phyloP scores from a whole-genome alignment of 2,329 filamentous ascomycete genomes.

The Blastomyces gilchristii region DNA sequence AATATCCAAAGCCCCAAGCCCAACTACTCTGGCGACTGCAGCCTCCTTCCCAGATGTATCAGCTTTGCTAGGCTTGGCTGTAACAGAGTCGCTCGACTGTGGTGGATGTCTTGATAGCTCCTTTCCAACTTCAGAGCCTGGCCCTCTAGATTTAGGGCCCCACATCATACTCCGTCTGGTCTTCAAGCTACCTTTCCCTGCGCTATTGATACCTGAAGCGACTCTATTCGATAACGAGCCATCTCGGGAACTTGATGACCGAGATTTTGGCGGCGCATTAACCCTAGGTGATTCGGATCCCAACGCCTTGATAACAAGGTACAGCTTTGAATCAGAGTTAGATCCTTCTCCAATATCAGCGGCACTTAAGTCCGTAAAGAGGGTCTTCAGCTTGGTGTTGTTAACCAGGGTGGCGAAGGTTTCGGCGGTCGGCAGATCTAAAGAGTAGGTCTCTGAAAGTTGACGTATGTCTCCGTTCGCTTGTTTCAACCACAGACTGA shows the following conservation, averaged over 20 bases:
- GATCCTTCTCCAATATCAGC: constrained; percentile 58
- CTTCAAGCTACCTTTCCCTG: constrained; percentile 29
- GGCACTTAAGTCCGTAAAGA: constrained; percentile 78
- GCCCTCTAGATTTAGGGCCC: constrained; percentile 27
- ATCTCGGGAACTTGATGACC: constrained; percentile 28
- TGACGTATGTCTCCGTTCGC: constrained; percentile 53
- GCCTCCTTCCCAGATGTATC: constrained; percentile 26
- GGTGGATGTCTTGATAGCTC: constrained; percentile 21
- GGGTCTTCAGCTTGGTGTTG: constrained; percentile 62
- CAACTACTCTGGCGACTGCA: constrained; percentile 56
- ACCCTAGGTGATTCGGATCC: constrained; percentile 42
- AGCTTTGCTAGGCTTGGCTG: constrained; percentile 22
- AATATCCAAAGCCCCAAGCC: constrained; percentile 66
- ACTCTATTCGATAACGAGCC: constrained; percentile 22
- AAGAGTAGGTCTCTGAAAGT: constrained; percentile 72
- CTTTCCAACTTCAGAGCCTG: constrained; percentile 25
- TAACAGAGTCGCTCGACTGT: constrained; percentile 24
- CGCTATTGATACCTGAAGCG: constrained; percentile 22
- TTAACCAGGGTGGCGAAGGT: constrained; percentile 55
- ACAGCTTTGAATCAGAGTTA: constrained; percentile 60
- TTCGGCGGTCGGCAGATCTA: constrained; percentile 67
- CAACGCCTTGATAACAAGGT: constrained; percentile 71
- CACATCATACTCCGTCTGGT: constrained; percentile 39
- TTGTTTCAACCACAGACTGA: constrained; percentile 66
- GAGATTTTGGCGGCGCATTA: constrained; percentile 18